Evolutionary conservation across 805 yeast genomes (phyloP), one percentile per base, ranked within the genome.

Genomic region (Schwanniomyces occidentalis): DNA sequence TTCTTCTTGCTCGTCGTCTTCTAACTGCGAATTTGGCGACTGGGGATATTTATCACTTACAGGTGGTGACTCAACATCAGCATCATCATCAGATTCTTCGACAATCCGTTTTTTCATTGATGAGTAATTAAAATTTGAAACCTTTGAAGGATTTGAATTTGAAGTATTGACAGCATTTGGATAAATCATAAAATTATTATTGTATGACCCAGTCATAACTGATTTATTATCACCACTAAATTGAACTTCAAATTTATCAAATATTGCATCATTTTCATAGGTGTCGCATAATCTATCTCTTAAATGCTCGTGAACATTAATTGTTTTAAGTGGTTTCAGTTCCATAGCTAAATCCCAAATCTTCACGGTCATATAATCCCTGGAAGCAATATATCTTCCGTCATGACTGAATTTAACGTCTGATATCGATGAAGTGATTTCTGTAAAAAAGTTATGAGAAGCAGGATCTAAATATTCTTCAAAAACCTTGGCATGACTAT

Each of bases 301-400:
- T 54, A 93, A 76, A 59, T 87, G 95, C 59, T 93, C 98, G 63
- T 93, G 99, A 45, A 95, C 89, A 58, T 88, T 88, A 42, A 93
- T 90, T 10, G 97, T 90, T 62, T 88, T 88, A 38, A 95, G 66
- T 23, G 99, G 99, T 61, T 84, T 87, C 46, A 81, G 82, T 64
- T 93, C 96, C 99, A 93, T 93, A 46, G 88, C 88, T 43, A 93
- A 76, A 69, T 93, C 99, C 99, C 99, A 93, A 49, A 93, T 84
- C 65, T 93, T 93, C 21, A 91, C 96, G 8, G 96, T 87, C 85
- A 93, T 78, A 62, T 93, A 93, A 71, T 93, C 99, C 58, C 99
- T 80, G 26, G 95, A 80, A n/a, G 91, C 96, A 57, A 93, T 86
- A 63, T 93, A 89, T 51, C 93, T 76, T 27, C 99, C 99, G 61